Evolutionary conservation across 2,329 filamentous ascomycete genomes (phyloP).

Genomic region (Penicillium sp.): DNA sequence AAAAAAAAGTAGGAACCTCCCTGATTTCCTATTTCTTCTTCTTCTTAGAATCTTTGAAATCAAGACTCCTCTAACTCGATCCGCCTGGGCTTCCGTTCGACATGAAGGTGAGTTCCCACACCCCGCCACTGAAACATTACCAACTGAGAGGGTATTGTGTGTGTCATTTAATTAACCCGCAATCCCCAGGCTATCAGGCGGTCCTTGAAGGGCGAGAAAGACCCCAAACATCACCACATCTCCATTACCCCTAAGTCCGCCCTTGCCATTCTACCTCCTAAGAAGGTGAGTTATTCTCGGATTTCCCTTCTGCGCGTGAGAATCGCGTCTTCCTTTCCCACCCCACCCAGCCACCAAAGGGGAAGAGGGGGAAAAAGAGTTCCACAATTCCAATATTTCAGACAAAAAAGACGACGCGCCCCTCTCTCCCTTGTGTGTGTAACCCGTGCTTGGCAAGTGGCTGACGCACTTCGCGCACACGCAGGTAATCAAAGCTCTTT

Average conservation of each 20-base stretch:
- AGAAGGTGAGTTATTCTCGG: conserved; percentile 65
- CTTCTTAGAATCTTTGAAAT: not conserved
- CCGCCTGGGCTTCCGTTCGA: conserved; percentile 2
- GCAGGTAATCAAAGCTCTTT: conserved; percentile 94
- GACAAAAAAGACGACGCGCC: not conserved
- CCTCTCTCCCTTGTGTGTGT: not conserved
- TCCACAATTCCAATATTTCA: not conserved
- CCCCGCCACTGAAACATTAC: not conserved
- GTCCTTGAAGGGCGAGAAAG: conserved; percentile 88
- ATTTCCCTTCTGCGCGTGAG: not conserved
- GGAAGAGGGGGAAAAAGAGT: not conserved
- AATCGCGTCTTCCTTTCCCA: not conserved
- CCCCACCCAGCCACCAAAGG: not conserved
- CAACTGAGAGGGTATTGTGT: conserved; percentile 1
- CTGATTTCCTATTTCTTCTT: conserved; percentile 4
- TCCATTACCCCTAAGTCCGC: conserved; percentile 82
- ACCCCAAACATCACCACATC: conserved; percentile 62
- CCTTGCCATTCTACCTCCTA: conserved; percentile 84
- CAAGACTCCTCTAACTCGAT: not conserved
- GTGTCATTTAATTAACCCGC: conserved; percentile 13
- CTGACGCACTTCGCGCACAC: conserved; percentile 17
- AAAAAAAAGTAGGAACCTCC: not conserved
- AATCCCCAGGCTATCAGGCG: conserved; percentile 68
- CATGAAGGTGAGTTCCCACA: conserved; percentile 23
- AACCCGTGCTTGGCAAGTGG: conserved; percentile 8